Evolutionary conservation across 192 early-diverging fungal genomes (phyloP).

Genomic region (Glomus cerebriforme): DNA sequence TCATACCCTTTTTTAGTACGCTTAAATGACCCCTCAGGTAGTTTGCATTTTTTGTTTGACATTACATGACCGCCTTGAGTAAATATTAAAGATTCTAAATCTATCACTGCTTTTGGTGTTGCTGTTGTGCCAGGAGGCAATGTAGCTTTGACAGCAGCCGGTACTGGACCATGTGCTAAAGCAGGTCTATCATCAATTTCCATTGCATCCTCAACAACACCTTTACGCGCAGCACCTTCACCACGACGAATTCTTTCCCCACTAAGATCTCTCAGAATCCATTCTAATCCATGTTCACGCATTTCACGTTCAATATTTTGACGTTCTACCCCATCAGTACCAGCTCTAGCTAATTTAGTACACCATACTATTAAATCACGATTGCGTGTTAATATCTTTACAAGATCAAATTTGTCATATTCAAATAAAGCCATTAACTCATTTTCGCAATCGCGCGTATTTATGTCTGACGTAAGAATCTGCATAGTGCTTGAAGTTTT

Average conservation of each 20-base stretch:
- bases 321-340: conserved; percentile 58
- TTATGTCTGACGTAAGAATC: conserved; percentile 69
- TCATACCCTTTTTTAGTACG: conserved; percentile 87
- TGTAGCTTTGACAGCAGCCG: conserved; percentile 50
- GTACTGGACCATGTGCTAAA: conserved; percentile 40
- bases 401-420: conserved; percentile 94
- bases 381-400: conserved; percentile 86
- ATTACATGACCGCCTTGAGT: conserved; percentile 94
- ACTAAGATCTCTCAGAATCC: conserved; percentile 74
- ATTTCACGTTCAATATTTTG: conserved; percentile 66
- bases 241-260: conserved; percentile 58
- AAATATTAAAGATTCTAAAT: conserved; percentile 85
- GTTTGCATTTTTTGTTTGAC: conserved; percentile 93
- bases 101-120: conserved; percentile 66
- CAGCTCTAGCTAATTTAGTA: conserved; percentile 80
- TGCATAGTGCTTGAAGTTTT: conserved; percentile 79
- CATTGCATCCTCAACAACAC: conserved; percentile 68
- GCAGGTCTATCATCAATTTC: conserved; percentile 52
- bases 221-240: conserved; percentile 56
- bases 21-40: conserved; percentile 94
- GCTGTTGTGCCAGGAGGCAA: conserved; percentile 52
- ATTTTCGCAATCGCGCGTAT: conserved; percentile 90
- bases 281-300: conserved; percentile 62
- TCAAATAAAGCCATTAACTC: conserved; percentile 95
- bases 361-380: conserved; percentile 91